Conservation (phyloP, 805 yeast genomes). For the Wickerhamiella australiensis region DNA sequence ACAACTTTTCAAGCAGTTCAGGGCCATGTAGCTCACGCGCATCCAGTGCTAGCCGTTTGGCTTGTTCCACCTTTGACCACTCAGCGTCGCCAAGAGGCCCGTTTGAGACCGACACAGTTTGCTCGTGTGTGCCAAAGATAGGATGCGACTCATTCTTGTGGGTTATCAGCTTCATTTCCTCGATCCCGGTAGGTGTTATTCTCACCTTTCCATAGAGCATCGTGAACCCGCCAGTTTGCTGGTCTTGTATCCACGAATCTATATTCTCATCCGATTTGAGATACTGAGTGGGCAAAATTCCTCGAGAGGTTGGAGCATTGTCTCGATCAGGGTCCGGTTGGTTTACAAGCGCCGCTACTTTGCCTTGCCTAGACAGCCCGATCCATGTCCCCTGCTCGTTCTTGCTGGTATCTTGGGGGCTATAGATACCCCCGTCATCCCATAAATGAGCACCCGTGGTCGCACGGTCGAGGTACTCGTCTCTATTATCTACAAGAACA, state of each 20-base stretch:
- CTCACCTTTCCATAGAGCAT: constrained; percentile 19
- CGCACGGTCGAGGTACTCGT: constrained; percentile 66
- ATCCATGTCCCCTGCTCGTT: constrained; percentile 85
- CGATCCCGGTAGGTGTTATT: not conserved
- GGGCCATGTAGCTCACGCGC: constrained; percentile 9
- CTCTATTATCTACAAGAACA: constrained; percentile 70
- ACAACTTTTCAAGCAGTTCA: constrained; percentile 39
- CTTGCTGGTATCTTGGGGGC: constrained; percentile 66
- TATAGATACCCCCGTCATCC: constrained; percentile 36
- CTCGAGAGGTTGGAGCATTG: constrained; percentile 34
- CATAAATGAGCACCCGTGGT: constrained; percentile 47
- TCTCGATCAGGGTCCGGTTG: constrained; percentile 39
- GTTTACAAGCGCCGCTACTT: constrained; percentile 65
- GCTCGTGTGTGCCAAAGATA: constrained; percentile 12
- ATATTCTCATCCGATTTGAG: constrained; percentile 27
- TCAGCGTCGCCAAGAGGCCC: constrained; percentile 45
- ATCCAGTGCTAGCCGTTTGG: constrained; percentile 34
- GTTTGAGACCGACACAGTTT: constrained; percentile 52
- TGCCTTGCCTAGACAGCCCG: constrained; percentile 52
- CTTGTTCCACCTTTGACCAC: constrained; percentile 63
- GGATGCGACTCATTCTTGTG: not conserved
- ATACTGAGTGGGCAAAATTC: constrained; percentile 38
- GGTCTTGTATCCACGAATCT: not conserved
- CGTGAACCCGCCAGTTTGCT: constrained; percentile 25
- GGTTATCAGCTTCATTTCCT: not conserved